Evolutionary conservation across 2,329 filamentous ascomycete species (phyloP), one percentile per base, ranked within the genome.

Genomic region (Xylaria polymorpha): DNA sequence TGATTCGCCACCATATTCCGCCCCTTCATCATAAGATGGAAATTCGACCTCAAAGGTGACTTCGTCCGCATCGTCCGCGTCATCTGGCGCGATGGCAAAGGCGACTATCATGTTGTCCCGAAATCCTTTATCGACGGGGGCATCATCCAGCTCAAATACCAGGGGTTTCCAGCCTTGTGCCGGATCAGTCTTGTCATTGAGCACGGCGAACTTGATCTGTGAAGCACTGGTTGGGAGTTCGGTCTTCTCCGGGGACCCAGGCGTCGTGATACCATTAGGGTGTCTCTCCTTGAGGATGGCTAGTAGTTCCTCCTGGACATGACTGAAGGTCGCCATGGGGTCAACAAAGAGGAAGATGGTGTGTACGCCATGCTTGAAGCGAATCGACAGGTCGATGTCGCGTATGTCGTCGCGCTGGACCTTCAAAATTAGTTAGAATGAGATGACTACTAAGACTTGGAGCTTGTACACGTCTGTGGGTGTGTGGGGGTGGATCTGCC

Each of bases 281-380:
- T 89, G 90, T 35, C 87, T 82, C 53, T 90, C 87, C 35, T 77
- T 82, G 6, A 94, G 80, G 12, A 88, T 81, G 0, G 82, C 79
- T 20, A 92, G 80, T 1, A 94, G 85, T 22, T 88, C 85, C 20
- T 83, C 74, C 66, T 88, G 88, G 67, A 92, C 81, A 1, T 83
- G 79, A 18, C 83, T 80, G 75, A 93, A 88, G 12, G 88, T 80
- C 46, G 85, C 85, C 15, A 85, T 81, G 5, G 88, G 82, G 46
- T 88, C 85, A 55, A 91, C 85, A 70, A 92, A 90, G 67, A 94
- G 83, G 74, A 92, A 88, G 72, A 94, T 84, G 4, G 91, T 94
- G 74, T 90, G 87, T 67, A 88, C 88, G 76, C 91, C 89, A 78
- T 92, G 86, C 79, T 93, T 94, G 81, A 94, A 89, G 68, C 90